Percentiles rank a stretch among this genome's conserved stretches.
Conservation (phyloP, 768 basidiomycete genomes). For the Pleurotus citrinopileatus region DNA sequence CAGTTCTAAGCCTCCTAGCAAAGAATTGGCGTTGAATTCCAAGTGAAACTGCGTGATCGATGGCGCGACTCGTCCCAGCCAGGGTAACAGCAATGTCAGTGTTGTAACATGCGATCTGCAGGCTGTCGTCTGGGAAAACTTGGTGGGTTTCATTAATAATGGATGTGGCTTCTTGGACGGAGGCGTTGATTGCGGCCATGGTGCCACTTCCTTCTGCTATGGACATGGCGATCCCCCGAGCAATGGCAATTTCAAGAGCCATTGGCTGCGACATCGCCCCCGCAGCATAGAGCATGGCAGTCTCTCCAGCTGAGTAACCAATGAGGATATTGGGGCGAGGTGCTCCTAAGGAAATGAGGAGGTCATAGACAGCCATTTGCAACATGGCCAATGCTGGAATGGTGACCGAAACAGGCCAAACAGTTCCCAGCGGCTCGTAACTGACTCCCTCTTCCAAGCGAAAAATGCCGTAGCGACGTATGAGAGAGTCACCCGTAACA, state of each 20-base stretch:
- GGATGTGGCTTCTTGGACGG: constrained; percentile 20
- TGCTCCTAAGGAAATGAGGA: constrained; percentile 31
- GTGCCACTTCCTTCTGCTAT: constrained; percentile 31
- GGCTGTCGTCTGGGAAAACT: constrained; percentile 11
- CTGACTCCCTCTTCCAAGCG: constrained; percentile 11
- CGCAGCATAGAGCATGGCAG: constrained; percentile 39
- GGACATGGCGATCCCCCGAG: constrained; percentile 35
- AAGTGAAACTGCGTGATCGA: constrained; percentile 27
- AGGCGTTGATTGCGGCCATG: constrained; percentile 44
- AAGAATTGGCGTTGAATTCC: constrained; percentile 26
- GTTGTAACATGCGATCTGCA: constrained; percentile 44
- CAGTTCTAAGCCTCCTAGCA: constrained; percentile 33
- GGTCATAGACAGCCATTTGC: constrained; percentile 44
- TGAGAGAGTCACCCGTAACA: constrained; percentile 31
- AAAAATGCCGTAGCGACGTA: constrained; percentile 35
- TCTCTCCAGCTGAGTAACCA: constrained; percentile 50
- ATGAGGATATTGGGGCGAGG: constrained; percentile 32
- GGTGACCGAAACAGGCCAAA: constrained; percentile 34
- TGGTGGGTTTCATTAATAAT: constrained; percentile 20
- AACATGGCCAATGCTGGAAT: constrained; percentile 41
- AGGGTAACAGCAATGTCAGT: constrained; percentile 32
- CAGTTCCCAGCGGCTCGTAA: constrained; percentile 12
- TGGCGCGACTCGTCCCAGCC: constrained; percentile 25
- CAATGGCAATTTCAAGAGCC: constrained; percentile 42
- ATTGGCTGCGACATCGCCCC: constrained; percentile 36